Evolutionary conservation across 2,329 filamentous ascomycete genomes (phyloP), one percentile per base, ranked within the genome.

Genomic region (Intubia oerlemansii): DNA sequence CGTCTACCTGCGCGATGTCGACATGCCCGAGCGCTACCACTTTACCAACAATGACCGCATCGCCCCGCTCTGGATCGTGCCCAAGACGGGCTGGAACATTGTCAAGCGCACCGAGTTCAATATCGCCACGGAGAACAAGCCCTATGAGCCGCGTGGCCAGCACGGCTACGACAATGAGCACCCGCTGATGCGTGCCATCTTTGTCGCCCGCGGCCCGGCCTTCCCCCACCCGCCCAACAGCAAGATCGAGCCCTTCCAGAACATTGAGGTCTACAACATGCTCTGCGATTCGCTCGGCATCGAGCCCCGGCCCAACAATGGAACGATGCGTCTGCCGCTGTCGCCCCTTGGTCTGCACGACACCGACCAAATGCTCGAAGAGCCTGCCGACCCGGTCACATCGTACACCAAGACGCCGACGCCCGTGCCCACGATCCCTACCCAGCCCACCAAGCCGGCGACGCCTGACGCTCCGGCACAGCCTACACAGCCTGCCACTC

Each of bases 151-250:
- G 0, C 65, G 64, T 17, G 88, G 88, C 3, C 54, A 98, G 3
- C 88, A 98, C 44, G 88, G 88, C 2, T 98, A 95, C 45, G 88
- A 98, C 45, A 75, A 92, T 42, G 74, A 91, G 42, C 75, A 98
- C 45, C 84, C 85, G 1, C 57, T 98, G 25, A 98, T 98, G 88
- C 62, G 88, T 22, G 85, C 88, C 1, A 90, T 98, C 24, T 98
- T 98, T 42, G 62, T 95, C 27, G 88, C 88, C 2, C 62, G 80
- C 22, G 88, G 88, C 0, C 88, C 88, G 4, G 84, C 85, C 1
- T 98, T 98, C 44, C 79, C 81, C 0, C 84, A 93, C 41, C 54
- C 65, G 22, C 70, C 78, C 0, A 84, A 88, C 41, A 90, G 78
- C 47, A 66, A 71, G 37, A 51, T 95, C 18, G 68, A 78, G 18